Evolutionary conservation across 768 basidiomycete genomes (phyloP).

Genomic region (Tricholoma hemisulphureum): DNA sequence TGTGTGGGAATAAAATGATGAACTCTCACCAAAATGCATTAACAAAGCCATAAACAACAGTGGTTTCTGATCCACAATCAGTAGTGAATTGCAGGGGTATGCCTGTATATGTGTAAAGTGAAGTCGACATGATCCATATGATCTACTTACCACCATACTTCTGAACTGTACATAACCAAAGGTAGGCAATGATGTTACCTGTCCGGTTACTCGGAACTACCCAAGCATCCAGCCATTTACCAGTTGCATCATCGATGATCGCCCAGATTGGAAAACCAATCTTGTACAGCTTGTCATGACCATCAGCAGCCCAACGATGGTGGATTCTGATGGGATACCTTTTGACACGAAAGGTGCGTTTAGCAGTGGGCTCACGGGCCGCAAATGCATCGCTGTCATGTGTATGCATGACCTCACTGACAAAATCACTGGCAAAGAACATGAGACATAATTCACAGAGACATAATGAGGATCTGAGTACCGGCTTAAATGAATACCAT

Average conservation of each 20-base stretch:
- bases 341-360: background rate
- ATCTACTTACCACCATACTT: conserved; percentile 24
- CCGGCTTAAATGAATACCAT: conserved; percentile 13
- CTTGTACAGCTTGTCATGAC: no score
- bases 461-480: background rate
- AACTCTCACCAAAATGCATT: conserved; percentile 30
- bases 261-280: no score
- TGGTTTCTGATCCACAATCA: conserved; percentile 39
- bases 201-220: no score
- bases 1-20: background rate
- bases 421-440: background rate
- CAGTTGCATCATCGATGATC: conserved; percentile 4
- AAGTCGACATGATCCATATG: background rate
- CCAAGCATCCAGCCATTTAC: conserved; percentile 7
- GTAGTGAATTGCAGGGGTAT: conserved; percentile 34
- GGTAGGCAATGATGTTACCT: conserved; percentile 7
- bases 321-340: background rate
- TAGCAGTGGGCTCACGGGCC: conserved; percentile 3
- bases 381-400: conserved; percentile 6
- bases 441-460: background rate
- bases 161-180: conserved; percentile 30
- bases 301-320: background rate
- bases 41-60: conserved; percentile 26
- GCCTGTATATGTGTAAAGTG: conserved; percentile 17
- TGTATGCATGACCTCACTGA: conserved; percentile 6